Conservation (phyloP, 2,329 filamentous ascomycete genomes). For the Botrytis cinerea region DNA sequence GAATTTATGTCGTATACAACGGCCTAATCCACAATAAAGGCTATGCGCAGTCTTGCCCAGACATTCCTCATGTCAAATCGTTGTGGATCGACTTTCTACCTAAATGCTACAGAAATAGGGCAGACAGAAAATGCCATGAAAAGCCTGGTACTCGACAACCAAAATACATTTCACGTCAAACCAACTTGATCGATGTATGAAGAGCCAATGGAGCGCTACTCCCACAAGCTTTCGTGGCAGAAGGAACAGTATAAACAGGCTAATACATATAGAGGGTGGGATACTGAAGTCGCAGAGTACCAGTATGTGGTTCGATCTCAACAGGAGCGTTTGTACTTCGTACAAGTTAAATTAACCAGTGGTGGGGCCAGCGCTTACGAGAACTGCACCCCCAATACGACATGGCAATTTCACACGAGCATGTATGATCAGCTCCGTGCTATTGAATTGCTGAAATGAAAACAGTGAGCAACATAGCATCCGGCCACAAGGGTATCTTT, state of each 20-base stretch:
- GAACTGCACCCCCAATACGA: not conserved
- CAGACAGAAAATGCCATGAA: not conserved
- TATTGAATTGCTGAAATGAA: not conserved
- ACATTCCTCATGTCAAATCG: not conserved
- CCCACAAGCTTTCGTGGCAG: not conserved
- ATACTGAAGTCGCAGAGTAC: no score
- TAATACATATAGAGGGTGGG: not conserved
- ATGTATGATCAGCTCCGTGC: not conserved
- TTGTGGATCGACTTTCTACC: not conserved
- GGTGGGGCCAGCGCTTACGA: not conserved
- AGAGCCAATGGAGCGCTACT: not conserved
- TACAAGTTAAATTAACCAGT: conserved; percentile 5
- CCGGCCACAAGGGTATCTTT: not conserved
- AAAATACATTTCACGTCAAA: not conserved
- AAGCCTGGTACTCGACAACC: not conserved
- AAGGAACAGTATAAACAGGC: not conserved
- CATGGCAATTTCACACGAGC: not conserved
- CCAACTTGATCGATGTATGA: not conserved
- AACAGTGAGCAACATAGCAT: not conserved
- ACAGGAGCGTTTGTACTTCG: not conserved
- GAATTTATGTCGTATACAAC: not conserved
- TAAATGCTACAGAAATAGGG: not conserved
- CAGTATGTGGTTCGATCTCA: no score
- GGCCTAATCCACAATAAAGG: not conserved
- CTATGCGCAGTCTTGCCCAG: not conserved